A percentile compares a stretch with the other conserved stretches of the same genome.
Evolutionary conservation across 495 filamentous ascomycete species (phyloP).

Genomic region (Aspergillus heteromorphus): DNA sequence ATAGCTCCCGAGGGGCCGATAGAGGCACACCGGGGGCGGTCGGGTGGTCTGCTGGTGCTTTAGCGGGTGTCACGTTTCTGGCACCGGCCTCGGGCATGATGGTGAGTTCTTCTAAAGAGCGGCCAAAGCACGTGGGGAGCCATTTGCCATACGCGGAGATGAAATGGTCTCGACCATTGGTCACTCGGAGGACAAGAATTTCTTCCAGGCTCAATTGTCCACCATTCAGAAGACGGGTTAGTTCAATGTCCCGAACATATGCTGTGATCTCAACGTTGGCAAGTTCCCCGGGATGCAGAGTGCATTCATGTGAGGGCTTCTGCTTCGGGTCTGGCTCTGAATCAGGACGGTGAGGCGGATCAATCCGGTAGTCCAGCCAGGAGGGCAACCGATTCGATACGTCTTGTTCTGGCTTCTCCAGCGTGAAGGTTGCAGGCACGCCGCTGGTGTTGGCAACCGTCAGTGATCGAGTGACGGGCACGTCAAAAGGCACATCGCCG

Average conservation of each 20-base stretch:
- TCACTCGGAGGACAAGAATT: slow-evolving; percentile 82
- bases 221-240: slow-evolving; percentile 69
- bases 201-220: slow-evolving; percentile 65
- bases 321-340: slow-evolving; percentile 25
- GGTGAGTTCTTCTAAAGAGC: slow-evolving; percentile 76
- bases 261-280: slow-evolving; percentile 61
- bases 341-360: slow-evolving; percentile 37
- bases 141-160: slow-evolving; percentile 72
- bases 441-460: slow-evolving; percentile 90
- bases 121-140: slow-evolving; percentile 77
- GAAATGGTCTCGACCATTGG: slow-evolving; percentile 85
- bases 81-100: slow-evolving; percentile 74
- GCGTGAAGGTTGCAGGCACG: slow-evolving; percentile 66
- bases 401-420: slow-evolving; percentile 57
- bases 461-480: slow-evolving; percentile 55
- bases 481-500: slow-evolving; percentile 64
- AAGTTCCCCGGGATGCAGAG: slow-evolving; percentile 77
- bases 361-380: slow-evolving; percentile 67
- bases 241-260: slow-evolving; percentile 54
- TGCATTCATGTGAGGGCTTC: slow-evolving; percentile 40
- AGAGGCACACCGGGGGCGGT: slow-evolving; percentile 49
- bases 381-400: slow-evolving; percentile 41
- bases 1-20: slow-evolving; percentile 78
- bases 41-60: slow-evolving; percentile 23
- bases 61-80: slow-evolving; percentile 39